Evolutionary conservation across 768 basidiomycete genomes (phyloP), one percentile per base, ranked within the genome.

Genomic region (Boletus rufocinnamomeus): DNA sequence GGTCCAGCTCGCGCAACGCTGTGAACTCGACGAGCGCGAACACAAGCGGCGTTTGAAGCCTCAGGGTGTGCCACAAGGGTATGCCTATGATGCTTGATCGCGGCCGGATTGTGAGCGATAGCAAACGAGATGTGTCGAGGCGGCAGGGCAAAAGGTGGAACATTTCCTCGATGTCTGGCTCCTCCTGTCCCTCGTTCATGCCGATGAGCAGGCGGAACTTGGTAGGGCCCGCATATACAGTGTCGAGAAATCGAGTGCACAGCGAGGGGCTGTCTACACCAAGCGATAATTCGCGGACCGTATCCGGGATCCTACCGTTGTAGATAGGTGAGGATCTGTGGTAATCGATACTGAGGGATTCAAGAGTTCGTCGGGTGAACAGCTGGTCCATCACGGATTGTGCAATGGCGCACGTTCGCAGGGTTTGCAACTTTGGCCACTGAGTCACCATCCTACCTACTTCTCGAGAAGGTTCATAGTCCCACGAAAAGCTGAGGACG

Each of bases 351-450:
- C 35, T 49, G 16, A 69, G 65, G 3, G 57, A 44, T 16, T 60
- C 59, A 6, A 69, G 48, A 1, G 28, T 16, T 14, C 23, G 25
- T 10, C 17, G 32, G 3, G 50, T 35, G 32, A 58, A 40, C 2
- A 69, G 43, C 6, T 59, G 43, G 40, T 61, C 62, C 62, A 62
- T 64, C n/a, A 57, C 50, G 11, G 56, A 10, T 34, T 61, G 67
- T 6, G 52, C 5, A 10, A 69, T 23, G 19, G 52, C 57, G 21
- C 64, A 64, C 3, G 56, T 52, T 10, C 38, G 64, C 13, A 68
- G 53, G 14, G 35, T 51, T 8, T 38, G 48, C 17, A 66, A 25
- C 27, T 34, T 57, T 25, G 58, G 43, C 63, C 66, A 68, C 19
- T 55, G 57, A 10, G 46, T 28, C 21, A 68, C 57, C 50, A 68